Base-by-base conservation (phyloP, 2,329 filamentous ascomycete genomes). In the Penicillium sp. region DNA sequence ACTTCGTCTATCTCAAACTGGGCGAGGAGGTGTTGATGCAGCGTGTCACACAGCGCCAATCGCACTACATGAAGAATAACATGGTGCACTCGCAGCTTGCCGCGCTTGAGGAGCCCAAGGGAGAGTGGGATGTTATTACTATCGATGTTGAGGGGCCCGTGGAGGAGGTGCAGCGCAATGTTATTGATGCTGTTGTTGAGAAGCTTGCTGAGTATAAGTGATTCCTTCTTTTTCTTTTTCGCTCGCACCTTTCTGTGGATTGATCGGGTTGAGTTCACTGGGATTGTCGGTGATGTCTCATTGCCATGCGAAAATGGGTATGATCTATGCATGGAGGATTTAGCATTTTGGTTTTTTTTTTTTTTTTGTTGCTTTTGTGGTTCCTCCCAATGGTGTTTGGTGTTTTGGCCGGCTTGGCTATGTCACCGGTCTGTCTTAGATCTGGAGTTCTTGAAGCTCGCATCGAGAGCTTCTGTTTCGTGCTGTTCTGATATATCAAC, bases 21-120 rank as follows among this genome's bases (percentile, higher is more conserved):
- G 80, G 85, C 43, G 89, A 95, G 74, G 83, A 87, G 56, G 82
- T 90, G 10, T 83, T 97, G 31, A 79, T 95, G 56, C 78, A 87
- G 66, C 85, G 94, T 9, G 92, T 97, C 9, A 81, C 82, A 34
- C 80, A 82, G 39, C 85, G 94, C 65, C 78, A 92, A 76, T 87
- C 87, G 51, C 94, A 99, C 73, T 99, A 94, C 76, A 97, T 99
- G 92, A 93, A 94, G 68, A 89, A 91, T 65, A 85, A 86, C 68
- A 97, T 99, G 93, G 92, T 99, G 9, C 87, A 89, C 68, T 96
- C 91, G 76, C 94, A 99, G 73, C 89, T 97, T 64, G 85, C 87
- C 61, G 88, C 87, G 51, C 82, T 99, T n/a, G 93, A 99, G 77
- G 86, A 88, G 60, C 94, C 94, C 0, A 85, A 90, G 54, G 89